Conservation (phyloP, 768 basidiomycete genomes). For the Auricularia auricula-judae region DNA sequence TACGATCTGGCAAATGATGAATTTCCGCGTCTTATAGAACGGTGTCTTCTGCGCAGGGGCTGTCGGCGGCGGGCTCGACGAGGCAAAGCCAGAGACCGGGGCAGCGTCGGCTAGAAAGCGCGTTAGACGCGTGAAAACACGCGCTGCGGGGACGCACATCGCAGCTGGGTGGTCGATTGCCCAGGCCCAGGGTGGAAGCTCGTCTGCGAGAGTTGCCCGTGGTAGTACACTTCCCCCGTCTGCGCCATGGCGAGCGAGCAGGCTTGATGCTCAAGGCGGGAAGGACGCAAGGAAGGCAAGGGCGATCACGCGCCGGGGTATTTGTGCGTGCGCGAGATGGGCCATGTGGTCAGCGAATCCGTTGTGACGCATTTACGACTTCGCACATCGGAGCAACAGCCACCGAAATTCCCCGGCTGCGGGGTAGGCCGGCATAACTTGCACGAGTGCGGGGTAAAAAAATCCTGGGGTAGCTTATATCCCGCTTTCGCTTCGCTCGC, state of each 20-base stretch:
- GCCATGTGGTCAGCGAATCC: background rate
- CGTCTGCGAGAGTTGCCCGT: background rate
- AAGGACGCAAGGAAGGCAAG: background rate
- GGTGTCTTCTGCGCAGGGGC: conserved; percentile 19
- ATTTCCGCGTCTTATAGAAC: conserved; percentile 52
- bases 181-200: background rate
- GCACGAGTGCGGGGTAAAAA: no score
- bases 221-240: background rate
- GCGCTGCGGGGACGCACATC: background rate
- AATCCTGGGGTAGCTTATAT: no score
- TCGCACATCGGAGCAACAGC: no score
- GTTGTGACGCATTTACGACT: background rate
- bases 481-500: no score
- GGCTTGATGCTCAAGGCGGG: background rate
- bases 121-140: background rate
- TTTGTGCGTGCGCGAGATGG: background rate
- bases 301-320: background rate
- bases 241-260: background rate
- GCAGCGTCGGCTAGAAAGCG: background rate
- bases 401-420: no score
- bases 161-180: background rate
- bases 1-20: conserved; percentile 43
- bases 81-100: background rate
- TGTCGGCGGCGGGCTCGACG: background rate
- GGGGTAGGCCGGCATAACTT: no score